These are phyloP conservation scores for Chenopodium suecicum DNA, from an alignment of 148 eudicot genomes.

Conservation along the genomic window DNA sequence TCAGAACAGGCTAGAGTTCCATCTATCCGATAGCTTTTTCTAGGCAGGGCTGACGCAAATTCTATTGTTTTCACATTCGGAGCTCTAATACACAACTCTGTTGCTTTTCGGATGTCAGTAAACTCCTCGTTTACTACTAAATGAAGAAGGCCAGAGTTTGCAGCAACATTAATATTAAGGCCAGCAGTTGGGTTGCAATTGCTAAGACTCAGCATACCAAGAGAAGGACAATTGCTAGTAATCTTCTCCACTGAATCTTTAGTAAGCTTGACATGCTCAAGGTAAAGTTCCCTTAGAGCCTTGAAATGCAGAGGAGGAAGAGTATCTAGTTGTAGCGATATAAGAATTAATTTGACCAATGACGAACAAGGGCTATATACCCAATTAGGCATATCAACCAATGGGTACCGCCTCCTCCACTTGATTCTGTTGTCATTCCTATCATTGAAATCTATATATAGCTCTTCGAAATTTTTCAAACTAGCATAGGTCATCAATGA, in stretches of 20 bases:
- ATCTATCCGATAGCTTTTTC: not conserved
- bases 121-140: conserved; percentile 18
- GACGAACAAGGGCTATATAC: not conserved
- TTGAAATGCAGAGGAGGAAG: conserved; percentile 8
- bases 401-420: not conserved
- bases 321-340: conserved; percentile 4
- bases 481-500: not conserved
- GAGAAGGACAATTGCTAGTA: conserved; percentile 20
- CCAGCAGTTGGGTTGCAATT: conserved; percentile 16
- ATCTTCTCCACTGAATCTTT: conserved; percentile 6
- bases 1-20: not conserved
- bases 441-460: conserved; percentile 19
- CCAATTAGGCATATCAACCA: not conserved
- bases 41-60: conserved; percentile 21
- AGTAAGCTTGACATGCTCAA: conserved; percentile 10
- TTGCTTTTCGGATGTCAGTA: not conserved
- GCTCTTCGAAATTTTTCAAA: conserved; percentile 12
- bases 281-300: conserved; percentile 19
- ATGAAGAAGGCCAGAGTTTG: conserved; percentile 6
- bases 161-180: not conserved
- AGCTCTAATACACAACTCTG: conserved; percentile 8
- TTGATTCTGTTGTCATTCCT: not conserved
- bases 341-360: conserved; percentile 7
- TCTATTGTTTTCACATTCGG: not conserved
- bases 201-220: conserved; percentile 11